Evolutionary conservation across 352 stramenopile species (phyloP), one percentile per base, ranked within the genome.

Genomic region (Phytopythium helicoides): DNA sequence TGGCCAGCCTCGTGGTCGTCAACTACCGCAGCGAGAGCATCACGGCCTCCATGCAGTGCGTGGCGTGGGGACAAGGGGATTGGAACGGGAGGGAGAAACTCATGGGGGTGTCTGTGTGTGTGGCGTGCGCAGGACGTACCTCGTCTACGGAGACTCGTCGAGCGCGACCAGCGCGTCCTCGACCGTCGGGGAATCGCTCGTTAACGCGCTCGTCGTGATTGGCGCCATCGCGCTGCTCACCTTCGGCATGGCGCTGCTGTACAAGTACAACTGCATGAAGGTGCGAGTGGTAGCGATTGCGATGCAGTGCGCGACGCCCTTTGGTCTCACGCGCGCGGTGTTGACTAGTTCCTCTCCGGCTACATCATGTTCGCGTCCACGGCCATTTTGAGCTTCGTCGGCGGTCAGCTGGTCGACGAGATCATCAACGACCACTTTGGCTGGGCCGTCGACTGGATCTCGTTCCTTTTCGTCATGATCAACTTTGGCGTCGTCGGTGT

Each of bases 351-450:
- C 54, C 62, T 92, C 8, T 68, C 68, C 6, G 85, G 81, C 21
- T 96, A 94, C 68, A 92, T 96, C 55, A 94, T 96, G 82, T 89
- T 96, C 49, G 76, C 87, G 3, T 94, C 84, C 25, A 81, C 81
- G 38, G 81, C 82, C 34, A 90, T 95, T 28, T 62, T 97, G 52
- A 88, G 79, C 42, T 95, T 94, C 51, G 86, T 94, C 18, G 87
- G 87, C 25, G 84, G 85, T 1, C 86, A 95, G 56, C 54, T 96
- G 0, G 73, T 96, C 41, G 76, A 93, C 62, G 88, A 80, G 46
- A 68, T 94, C 22, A 66, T 94, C 38, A 85, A 83, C 55, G 67
- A 79, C 52, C 71, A 93, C 36, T 76, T 94, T 18, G 60, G 66
- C 15, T 95, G 83, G 75, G 60, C 77, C 11, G 60, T 92, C 10